Evolutionary conservation across 257 asterid species (phyloP), one percentile per base, ranked within the genome.

Genomic region (Coffea canephora): DNA sequence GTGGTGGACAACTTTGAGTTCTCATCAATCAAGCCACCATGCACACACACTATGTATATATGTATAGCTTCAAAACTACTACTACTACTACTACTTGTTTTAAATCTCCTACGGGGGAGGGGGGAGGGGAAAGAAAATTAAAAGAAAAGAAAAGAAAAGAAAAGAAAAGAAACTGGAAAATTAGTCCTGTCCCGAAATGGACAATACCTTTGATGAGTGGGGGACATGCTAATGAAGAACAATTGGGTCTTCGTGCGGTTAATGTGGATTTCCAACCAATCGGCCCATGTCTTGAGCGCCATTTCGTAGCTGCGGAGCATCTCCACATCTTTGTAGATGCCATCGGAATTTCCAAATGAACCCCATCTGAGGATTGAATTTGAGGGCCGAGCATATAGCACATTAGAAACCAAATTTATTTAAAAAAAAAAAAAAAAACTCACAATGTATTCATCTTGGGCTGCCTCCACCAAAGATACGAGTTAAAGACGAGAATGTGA

Each of bases 391-490:
- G n/a, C 64, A 27, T 55, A 6, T 6, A 34, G 3, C 3, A 31
- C 1, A 39, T 39, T 39, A 9, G 14, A 15, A 39, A 39, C 34
- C 34, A 39, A 39, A 39, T 39, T 39, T 39, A 31, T 31, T 31
- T 31, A 31, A 31, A 39, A 39, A 39, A 39, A 39, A 39, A 39
- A 4, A 4, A 4, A 39, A 2, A 39, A 39, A 87, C 97, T 88
- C 80, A 94, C 98, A 92, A 68, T 71, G 91, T 81, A 36, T 86
- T 85, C 91, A 94, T 89, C n/a, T 85, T 74, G 55, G 97, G 96
- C 75, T 92, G 87, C 78, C 90, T 77, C 98, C 97, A 94, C 98
- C 98, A 92, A 4, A 92, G 89, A n/a, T 89, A 94, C 5, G 97
- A 85, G 70, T 94, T 91, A 81, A 89, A 89, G 10, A 87, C 61